A percentile compares a stretch with the other conserved stretches of the same genome.
These are phyloP conservation scores for Ophiocordyceps camponoti-saundersi DNA, from an alignment of 2,329 filamentous ascomycete genomes.

Conservation along the genomic window DNA sequence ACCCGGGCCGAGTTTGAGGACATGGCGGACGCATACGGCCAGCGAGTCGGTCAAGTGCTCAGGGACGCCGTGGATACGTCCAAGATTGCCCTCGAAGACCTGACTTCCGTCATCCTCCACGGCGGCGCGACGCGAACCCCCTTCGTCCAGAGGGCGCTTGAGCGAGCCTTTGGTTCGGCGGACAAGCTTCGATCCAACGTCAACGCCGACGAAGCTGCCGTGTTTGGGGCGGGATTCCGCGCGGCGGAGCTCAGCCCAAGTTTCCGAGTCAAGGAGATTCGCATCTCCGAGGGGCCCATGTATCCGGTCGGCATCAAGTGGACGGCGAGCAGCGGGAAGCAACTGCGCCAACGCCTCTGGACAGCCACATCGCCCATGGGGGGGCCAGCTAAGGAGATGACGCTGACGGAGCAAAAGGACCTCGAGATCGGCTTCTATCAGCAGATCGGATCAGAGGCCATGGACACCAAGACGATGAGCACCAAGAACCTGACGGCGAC, in stretches of 20 bases:
- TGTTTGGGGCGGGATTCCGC: conserved; percentile 90
- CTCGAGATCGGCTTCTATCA: conserved; percentile 71
- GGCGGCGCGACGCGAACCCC: conserved; percentile 82
- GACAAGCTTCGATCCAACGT: conserved; percentile 85
- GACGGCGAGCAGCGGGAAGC: conserved; percentile 48
- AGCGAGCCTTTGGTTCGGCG: conserved; percentile 51
- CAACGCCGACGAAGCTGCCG: conserved; percentile 91
- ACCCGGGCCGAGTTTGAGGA: conserved; percentile 66
- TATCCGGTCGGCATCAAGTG: conserved; percentile 67
- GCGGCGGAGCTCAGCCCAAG: conserved; percentile 82
- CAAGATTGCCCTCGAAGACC: conserved; percentile 53
- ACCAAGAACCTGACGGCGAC: conserved; percentile 79
- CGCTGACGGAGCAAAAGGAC: conserved; percentile 67
- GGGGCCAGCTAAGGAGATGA: conserved; percentile 62
- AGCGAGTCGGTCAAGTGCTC: conserved; percentile 52
- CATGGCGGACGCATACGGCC: conserved; percentile 49
- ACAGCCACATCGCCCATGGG: conserved; percentile 60
- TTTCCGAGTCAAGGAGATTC: conserved; percentile 96
- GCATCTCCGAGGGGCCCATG: conserved; percentile 56
- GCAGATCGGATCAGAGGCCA: conserved; percentile 40
- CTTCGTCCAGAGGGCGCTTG: conserved; percentile 81
- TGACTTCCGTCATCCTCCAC: conserved; percentile 85
- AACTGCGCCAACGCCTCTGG: conserved; percentile 70
- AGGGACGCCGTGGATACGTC: conserved; percentile 59
- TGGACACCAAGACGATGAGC: conserved; percentile 46